Percentiles rank a stretch among this genome's conserved stretches.
Conservation (phyloP, 2,329 filamentous ascomycete genomes). For the Emmonsiellopsis sp. region DNA sequence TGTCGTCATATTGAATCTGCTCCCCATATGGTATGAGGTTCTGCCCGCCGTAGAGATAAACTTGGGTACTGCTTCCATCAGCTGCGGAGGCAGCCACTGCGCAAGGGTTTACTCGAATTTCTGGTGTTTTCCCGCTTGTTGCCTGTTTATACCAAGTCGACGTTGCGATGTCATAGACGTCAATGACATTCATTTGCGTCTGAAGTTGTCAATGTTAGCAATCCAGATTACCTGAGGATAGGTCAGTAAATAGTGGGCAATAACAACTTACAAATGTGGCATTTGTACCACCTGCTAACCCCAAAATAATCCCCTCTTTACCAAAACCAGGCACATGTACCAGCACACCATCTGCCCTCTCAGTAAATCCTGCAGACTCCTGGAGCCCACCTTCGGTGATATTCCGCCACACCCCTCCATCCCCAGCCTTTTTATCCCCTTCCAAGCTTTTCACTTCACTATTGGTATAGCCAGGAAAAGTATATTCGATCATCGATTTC, state of each 20-base stretch:
- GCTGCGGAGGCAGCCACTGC: constrained; percentile 64
- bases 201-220: constrained; percentile 12
- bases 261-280: constrained; percentile 50
- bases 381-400: constrained; percentile 64
- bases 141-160: constrained; percentile 65
- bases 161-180: constrained; percentile 68
- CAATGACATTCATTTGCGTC: constrained; percentile 61
- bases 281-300: constrained; percentile 64
- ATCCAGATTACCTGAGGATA: neutral
- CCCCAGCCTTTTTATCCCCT: constrained; percentile 46
- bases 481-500: constrained; percentile 66
- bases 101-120: constrained; percentile 55
- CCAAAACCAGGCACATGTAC: constrained; percentile 72
- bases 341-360: constrained; percentile 63
- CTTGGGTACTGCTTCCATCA: constrained; percentile 64
- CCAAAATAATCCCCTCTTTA: constrained; percentile 63
- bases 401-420: constrained; percentile 59
- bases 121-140: constrained; percentile 51
- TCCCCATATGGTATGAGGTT: constrained; percentile 54
- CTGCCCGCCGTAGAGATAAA: constrained; percentile 71
- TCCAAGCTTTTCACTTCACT: constrained; percentile 49
- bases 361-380: constrained; percentile 55
- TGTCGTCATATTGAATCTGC: constrained; percentile 57
- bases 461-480: constrained; percentile 61
- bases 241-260: neutral